Base-by-base conservation (phyloP, 164 flowering plant species). In the Amborella trichopoda region DNA sequence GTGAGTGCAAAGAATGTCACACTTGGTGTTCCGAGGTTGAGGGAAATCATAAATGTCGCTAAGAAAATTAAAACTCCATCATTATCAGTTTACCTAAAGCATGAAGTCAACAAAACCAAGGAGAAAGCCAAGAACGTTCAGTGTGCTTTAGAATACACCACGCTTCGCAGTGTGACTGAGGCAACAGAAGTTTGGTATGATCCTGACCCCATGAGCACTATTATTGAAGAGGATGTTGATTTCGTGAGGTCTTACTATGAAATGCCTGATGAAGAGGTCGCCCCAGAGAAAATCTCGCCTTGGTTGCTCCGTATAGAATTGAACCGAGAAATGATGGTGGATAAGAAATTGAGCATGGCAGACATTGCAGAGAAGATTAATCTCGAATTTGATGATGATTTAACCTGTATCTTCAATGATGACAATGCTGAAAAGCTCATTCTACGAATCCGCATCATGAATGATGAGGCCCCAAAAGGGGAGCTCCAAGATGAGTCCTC, bases 121-220 rank as follows among this genome's bases (percentile, higher is more conserved):
- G 99, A 84, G 54, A 81, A 63, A 62, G 99, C 99, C 3, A 93
- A 93, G 58, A 84, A 60, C 65, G 95, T 93, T 24, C 99, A 93
- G 55, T 88, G 99, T 77, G 95, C 94, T 43, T 54, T 91, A 53
- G 96, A 91, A 38, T 91, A 87, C 59, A 91, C 99, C 34, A 87
- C 95, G 25, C 60, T 93, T 19, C 75, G 99, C 13, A 88, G 99
- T 68, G 99, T 93, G 25, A 93, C 96, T 10, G 88, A 93, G 58
- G 96, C 99, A 41, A 84, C 96, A 30, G 99, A 93, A 68, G 99
- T 93, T 3, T 93, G 99, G 99, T 93, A 88, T 59, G 99, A 93
- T 71, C 99, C 99, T 2, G 99, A 93, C 41, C 99, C 96, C 14
- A 88, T 79, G 96, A 79, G 84, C 69, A 88, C 99, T 28, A 65